Evolutionary conservation across 2,329 filamentous ascomycete species (phyloP).

Genomic region (Monosporascus cannonballus): DNA sequence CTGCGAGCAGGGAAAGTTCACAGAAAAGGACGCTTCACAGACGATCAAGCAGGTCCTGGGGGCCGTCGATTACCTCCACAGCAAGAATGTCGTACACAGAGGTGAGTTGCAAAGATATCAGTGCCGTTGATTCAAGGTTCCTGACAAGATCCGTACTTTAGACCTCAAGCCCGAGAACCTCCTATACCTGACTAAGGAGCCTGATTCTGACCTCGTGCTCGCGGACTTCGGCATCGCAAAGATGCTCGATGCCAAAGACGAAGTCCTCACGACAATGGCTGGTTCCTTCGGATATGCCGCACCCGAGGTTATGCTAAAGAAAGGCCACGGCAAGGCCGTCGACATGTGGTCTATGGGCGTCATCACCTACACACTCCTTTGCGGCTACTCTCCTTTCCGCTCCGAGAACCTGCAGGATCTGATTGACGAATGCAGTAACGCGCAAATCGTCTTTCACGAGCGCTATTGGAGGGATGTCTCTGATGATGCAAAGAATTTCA

Average conservation of each 20-base stretch:
- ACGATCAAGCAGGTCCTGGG: slow-evolving; percentile 91
- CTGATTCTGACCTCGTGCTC: slow-evolving; percentile 79
- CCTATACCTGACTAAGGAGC: slow-evolving; percentile 76
- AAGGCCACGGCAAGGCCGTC: slow-evolving; percentile 94
- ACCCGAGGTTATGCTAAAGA: slow-evolving; percentile 96
- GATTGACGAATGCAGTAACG: slow-evolving; percentile 86
- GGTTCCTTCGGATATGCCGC: slow-evolving; percentile 97
- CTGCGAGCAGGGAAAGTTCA: slow-evolving; percentile 96
- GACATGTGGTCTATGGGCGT: slow-evolving; percentile 99
- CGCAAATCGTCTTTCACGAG: slow-evolving; percentile 88
- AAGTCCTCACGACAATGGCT: slow-evolving; percentile 95
- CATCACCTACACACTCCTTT: slow-evolving; percentile 96
- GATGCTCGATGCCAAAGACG: slow-evolving; percentile 85
- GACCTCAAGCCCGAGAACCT: slow-evolving; percentile 98
- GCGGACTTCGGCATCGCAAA: slow-evolving; percentile 99
- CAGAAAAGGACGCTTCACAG: slow-evolving; percentile 93
- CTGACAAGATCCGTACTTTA: slow-evolving; percentile 28
- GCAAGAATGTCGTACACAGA: slow-evolving; percentile 92
- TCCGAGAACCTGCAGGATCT: slow-evolving; percentile 89
- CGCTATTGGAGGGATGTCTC: slow-evolving; percentile 98
- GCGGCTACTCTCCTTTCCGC: slow-evolving; percentile 96
- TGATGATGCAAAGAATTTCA: slow-evolving; percentile 91
- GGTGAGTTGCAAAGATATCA: slow-evolving; percentile 44
- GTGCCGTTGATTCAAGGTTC: neutral
- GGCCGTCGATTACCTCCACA: slow-evolving; percentile 90